These are phyloP conservation scores for Apiospora sp. DNA, from an alignment of 2,329 filamentous ascomycete species.

Conservation along the genomic window DNA sequence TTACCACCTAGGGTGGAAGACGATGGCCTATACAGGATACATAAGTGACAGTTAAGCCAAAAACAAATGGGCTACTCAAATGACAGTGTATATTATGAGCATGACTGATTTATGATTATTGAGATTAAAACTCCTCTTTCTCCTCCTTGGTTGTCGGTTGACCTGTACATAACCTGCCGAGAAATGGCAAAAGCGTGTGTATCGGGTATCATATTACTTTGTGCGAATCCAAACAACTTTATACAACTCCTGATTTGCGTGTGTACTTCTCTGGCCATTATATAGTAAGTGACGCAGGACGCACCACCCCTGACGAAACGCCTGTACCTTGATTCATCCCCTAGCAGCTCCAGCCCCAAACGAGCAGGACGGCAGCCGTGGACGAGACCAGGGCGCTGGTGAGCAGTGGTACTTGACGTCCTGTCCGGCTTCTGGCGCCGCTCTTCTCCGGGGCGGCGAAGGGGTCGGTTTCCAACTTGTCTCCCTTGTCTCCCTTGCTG, in stretches of 20 bases:
- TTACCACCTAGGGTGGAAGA: background rate
- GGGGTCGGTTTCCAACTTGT: background rate
- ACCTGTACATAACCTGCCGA: no score
- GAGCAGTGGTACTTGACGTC: background rate
- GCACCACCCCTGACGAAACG: background rate
- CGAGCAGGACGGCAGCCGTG: background rate
- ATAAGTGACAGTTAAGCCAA: background rate
- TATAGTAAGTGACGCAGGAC: background rate
- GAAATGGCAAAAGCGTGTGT: background rate
- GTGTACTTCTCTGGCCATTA: background rate
- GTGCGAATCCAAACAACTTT: background rate
- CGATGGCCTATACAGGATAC: background rate
- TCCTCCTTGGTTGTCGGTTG: background rate
- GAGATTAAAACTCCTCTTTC: background rate
- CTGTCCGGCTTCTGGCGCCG: background rate
- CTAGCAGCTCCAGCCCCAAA: background rate
- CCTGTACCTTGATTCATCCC: background rate
- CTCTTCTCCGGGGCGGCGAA: background rate
- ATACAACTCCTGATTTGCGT: constrained; percentile 6
- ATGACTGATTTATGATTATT: background rate
- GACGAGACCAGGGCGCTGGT: background rate
- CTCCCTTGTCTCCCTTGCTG: background rate
- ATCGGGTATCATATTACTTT: constrained; percentile 4
- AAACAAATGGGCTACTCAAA: background rate
- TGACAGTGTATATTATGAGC: background rate